Percentiles rank a stretch among this genome's conserved stretches.
Conservation (phyloP, 2,329 filamentous ascomycete species). For the Davidsoniella virescens region DNA sequence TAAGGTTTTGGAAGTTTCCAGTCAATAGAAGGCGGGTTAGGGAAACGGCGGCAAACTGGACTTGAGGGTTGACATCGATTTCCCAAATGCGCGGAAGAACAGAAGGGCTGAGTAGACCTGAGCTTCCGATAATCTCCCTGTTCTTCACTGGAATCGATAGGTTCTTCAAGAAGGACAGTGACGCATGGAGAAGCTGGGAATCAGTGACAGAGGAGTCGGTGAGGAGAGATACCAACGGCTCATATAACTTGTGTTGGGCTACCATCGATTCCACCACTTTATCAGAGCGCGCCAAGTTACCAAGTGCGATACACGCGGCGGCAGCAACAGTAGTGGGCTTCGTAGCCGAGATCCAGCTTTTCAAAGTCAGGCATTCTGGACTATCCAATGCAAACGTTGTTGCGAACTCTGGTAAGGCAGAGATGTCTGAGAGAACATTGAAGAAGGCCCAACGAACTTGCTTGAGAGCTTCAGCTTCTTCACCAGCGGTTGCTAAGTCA, state of each 20-base stretch:
- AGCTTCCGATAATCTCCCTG: conserved; percentile 32
- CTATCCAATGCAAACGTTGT: conserved; percentile 26
- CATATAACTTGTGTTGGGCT: conserved; percentile 23
- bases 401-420: conserved; percentile 32
- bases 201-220: conserved; percentile 25
- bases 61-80: conserved; percentile 35
- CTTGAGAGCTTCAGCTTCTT: conserved; percentile 31
- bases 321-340: conserved; percentile 31
- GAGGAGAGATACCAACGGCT: conserved; percentile 31
- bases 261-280: conserved; percentile 35
- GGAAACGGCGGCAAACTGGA: conserved; percentile 44
- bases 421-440: conserved; percentile 36
- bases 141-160: conserved; percentile 41
- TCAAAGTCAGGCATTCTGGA: conserved; percentile 25
- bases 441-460: conserved; percentile 16
- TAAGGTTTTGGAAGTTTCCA: conserved; percentile 35
- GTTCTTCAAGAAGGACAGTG: conserved; percentile 47
- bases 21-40: conserved; percentile 40
- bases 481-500: conserved; percentile 24
- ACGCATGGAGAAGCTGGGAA: conserved; percentile 38
- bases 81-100: conserved; percentile 38
- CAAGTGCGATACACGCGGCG: conserved; percentile 43
- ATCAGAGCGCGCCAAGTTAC: conserved; percentile 46
- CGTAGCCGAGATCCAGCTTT: conserved; percentile 29
- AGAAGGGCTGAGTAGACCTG: conserved; percentile 26